phyloP scores from a whole-genome alignment of 108 stramenopile species.

The Nitzschia sp. region DNA sequence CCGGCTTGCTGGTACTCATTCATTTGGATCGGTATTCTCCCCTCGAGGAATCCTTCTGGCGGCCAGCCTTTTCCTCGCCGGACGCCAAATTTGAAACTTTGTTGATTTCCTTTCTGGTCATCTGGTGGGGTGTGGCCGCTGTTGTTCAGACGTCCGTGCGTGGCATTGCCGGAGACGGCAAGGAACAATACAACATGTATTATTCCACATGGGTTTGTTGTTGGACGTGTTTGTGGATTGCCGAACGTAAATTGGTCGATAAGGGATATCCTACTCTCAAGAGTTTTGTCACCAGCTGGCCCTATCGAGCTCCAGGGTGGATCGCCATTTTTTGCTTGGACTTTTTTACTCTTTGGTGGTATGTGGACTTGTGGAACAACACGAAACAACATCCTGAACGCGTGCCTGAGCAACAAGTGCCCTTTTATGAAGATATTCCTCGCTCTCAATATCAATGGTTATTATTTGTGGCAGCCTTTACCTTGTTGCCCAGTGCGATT shows the following conservation, averaged over 20 bases:
- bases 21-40: conserved; percentile 55
- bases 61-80: conserved; percentile 38
- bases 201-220: conserved; percentile 65
- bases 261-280: conserved; percentile 49
- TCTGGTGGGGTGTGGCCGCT: conserved; percentile 70
- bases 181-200: conserved; percentile 73
- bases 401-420: not conserved
- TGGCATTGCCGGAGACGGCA: conserved; percentile 78
- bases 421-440: conserved; percentile 23
- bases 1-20: conserved; percentile 31
- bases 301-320: conserved; percentile 74
- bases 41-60: conserved; percentile 28
- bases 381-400: not conserved
- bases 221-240: conserved; percentile 40
- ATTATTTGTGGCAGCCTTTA: conserved; percentile 40
- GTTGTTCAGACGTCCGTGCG: conserved; percentile 62
- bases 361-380: conserved; percentile 48
- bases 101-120: conserved; percentile 47
- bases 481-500: conserved; percentile 39
- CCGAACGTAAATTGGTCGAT: conserved; percentile 64
- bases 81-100: conserved; percentile 45
- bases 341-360: conserved; percentile 60
- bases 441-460: conserved; percentile 53
- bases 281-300: conserved; percentile 65
- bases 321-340: conserved; percentile 54